Evolutionary conservation across 495 filamentous ascomycete species (phyloP), one percentile per base, ranked within the genome.

Genomic region (Aspergillus cristatus): DNA sequence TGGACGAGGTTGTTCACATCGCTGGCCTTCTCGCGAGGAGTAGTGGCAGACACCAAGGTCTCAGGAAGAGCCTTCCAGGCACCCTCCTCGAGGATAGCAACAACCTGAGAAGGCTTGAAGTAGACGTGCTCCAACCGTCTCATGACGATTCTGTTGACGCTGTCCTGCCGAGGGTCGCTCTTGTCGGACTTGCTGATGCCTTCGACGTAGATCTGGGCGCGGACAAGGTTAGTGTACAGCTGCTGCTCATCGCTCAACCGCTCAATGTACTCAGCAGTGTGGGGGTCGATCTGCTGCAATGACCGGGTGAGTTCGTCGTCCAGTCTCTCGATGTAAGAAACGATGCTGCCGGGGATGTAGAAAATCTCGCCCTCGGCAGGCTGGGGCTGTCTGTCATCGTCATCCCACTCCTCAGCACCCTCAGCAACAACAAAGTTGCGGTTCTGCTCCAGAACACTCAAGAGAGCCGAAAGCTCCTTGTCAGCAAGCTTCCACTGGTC

Each of bases 181-280:
- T 82, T 78, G 25, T 75, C 65, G 37, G 81, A 75, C 52, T 81
- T 78, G 42, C 70, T 66, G 25, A 95, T 72, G 18, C 67, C 74
- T 67, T 99, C 93, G 25, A 84, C 75, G 60, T 99, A 99, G 30
- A 94, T 68, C 48, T 90, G 73, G 18, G 79, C 74, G 24, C 86
- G 83, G 53, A 94, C 78, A 53, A 96, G 83, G 61, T 84, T 81
- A 60, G 82, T 86, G 68, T 99, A 97, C 12, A 99, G 69, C n/a
- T 81, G 72, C 40, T 82, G 80, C 66, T 97, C 91, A 53, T 96
- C 90, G 22, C 81, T 83, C 34, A 99, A 62, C 29, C 93, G 76
- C 46, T 97, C 91, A 45, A 99, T 94, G 55, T 99, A 99, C 62
- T 99, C 91, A 24, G 90, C 88, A 32, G 91, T 99, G 63, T 99